Conservation (phyloP, 1,139 yeast genomes). For the Geotrichum histeridarum region DNA sequence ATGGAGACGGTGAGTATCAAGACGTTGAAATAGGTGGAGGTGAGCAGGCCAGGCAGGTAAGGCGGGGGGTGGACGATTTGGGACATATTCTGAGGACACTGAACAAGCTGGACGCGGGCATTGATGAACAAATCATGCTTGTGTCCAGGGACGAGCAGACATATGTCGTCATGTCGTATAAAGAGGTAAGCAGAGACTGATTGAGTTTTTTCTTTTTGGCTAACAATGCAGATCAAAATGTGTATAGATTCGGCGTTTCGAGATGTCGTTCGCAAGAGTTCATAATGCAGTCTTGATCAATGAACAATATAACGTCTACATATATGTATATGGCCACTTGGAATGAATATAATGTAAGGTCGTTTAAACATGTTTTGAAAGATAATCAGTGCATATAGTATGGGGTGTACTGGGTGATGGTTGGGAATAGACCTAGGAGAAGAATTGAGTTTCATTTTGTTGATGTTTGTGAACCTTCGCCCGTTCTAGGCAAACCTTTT, state of each 20-base stretch:
- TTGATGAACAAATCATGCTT: slow-evolving; percentile 73
- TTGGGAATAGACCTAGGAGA: no score
- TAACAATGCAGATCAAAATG: slow-evolving; percentile 48
- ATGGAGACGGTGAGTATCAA: background rate
- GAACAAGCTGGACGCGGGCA: slow-evolving; percentile 90
- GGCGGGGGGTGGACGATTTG: slow-evolving; percentile 45
- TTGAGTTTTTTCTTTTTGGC: background rate
- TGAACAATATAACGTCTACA: no score
- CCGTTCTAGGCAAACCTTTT: no score
- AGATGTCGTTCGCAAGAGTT: slow-evolving; percentile 39
- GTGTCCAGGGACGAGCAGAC: slow-evolving; percentile 79
- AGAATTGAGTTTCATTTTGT: no score
- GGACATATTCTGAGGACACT: slow-evolving; percentile 73
- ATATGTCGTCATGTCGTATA: slow-evolving; percentile 74
- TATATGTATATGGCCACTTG: no score
- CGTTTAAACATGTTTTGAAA: no score
- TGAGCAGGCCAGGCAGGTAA: no score
- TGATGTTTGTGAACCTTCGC: no score
- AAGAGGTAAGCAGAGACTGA: slow-evolving; percentile 39
- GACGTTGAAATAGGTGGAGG: no score
- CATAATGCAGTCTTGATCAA: background rate
- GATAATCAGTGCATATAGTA: no score
- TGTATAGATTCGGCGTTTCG: slow-evolving; percentile 69
- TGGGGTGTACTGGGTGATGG: no score
- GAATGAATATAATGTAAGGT: no score